Evolutionary conservation across 1,139 yeast species (phyloP), one percentile per base, ranked within the genome.

Genomic region (Pichia norvegensis): DNA sequence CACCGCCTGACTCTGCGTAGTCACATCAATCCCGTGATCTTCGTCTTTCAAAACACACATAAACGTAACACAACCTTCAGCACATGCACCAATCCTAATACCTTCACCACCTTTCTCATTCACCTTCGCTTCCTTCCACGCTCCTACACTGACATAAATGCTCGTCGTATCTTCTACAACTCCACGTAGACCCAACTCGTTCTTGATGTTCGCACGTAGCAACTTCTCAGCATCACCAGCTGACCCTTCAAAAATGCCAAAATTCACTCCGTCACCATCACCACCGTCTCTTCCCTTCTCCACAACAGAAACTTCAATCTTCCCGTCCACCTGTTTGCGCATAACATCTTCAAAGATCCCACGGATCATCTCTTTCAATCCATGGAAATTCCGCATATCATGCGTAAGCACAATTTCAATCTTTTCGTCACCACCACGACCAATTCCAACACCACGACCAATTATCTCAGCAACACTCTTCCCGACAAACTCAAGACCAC

Each of bases 301-400:
- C 58, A 62, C 73, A 9, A 80, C 78, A 50, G 71, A 70, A 16
- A 81, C 76, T 45, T 75, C 70, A 40, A 82, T 87, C 13, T 87
- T 90, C 33, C 96, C 97, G 62, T 90, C 96, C 16, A 90, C 97
- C 64, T 90, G 97, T n/a, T 64, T 49, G 52, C 76, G 75, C 82
- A 88, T 80, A n/a, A 87, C 97, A 46, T 74, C 73, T 57, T 79
- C 81, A 64, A 92, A 92, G 54, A 82, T 85, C 42, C 73, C 70
- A 53, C 78, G 76, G 17, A 52, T 42, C 17, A 86, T 79, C 52
- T 80, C 69, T 52, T 84, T 85, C 55, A 90, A 72, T 52, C 78
- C 73, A 25, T 78, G 70, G 61, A 82, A 77, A 55, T 92, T 88
- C 33, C 76, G 77, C 66, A 90, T 72, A 63, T 92, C 98, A 61